Evolutionary conservation across 73 alveolate species (phyloP).

Genomic region (Tetrahymena borealis): DNA sequence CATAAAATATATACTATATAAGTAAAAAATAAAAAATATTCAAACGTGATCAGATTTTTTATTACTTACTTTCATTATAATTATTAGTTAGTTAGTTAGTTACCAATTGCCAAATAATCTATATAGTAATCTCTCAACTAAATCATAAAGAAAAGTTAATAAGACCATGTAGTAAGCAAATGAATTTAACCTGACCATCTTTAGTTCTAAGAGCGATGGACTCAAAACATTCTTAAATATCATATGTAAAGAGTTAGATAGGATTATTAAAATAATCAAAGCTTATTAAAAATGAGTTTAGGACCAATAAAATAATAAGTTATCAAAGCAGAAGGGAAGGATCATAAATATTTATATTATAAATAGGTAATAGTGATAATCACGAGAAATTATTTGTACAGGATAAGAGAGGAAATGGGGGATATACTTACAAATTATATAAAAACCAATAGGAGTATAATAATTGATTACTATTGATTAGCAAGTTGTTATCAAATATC

Average conservation of each 20-base stretch:
- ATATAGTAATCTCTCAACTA: no score
- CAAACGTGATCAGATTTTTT: neutral
- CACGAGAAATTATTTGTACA: neutral
- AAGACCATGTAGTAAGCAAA: neutral
- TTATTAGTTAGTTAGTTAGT: no score
- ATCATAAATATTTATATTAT: neutral
- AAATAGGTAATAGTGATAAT: neutral
- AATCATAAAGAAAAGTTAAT: no score
- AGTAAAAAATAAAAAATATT: neutral
- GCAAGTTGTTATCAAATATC: neutral
- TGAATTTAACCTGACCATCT: neutral
- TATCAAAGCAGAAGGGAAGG: no score
- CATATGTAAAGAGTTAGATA: neutral
- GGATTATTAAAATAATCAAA: neutral
- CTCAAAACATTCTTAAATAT: neutral
- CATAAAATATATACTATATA: neutral
- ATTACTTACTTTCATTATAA: neutral
- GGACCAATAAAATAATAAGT: no score
- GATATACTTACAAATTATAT: neutral
- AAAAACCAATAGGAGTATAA: neutral
- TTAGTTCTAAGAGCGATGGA: neutral
- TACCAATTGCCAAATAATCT: no score
- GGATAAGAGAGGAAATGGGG: neutral
- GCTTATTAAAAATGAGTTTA: no score
- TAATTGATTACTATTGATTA: neutral